Percentiles rank a stretch among this genome's conserved stretches.
Evolutionary conservation across 2,329 filamentous ascomycete genomes (phyloP).

Genomic region (Hymenoscyphus scutula): DNA sequence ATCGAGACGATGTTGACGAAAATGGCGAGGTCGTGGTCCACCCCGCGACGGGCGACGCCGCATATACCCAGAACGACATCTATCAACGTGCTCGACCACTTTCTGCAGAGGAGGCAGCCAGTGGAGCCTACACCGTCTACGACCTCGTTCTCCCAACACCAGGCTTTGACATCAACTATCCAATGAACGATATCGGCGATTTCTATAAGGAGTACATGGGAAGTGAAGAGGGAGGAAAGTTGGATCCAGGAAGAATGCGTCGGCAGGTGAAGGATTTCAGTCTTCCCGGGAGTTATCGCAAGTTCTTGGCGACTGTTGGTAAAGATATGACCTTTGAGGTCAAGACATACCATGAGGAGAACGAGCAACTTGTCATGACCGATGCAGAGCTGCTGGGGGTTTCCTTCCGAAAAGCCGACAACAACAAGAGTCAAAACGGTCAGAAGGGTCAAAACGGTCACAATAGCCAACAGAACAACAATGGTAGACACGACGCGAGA

Average conservation of each 20-base stretch:
- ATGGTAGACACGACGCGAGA: neutral
- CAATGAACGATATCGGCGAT: slow-evolving; percentile 74
- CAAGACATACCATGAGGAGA: slow-evolving; percentile 64
- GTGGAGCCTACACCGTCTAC: slow-evolving; percentile 75
- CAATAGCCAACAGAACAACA: neutral
- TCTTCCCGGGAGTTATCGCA: slow-evolving; percentile 84
- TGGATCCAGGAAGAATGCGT: slow-evolving; percentile 86
- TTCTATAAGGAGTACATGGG: slow-evolving; percentile 89
- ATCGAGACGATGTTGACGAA: slow-evolving; percentile 37
- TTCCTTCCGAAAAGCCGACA: neutral
- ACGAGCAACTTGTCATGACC: slow-evolving; percentile 85
- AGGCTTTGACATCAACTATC: slow-evolving; percentile 86
- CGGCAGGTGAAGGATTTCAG: slow-evolving; percentile 83
- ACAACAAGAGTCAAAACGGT: neutral
- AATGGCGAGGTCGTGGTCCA: slow-evolving; percentile 46
- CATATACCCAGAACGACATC: slow-evolving; percentile 50
- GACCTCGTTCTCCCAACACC: slow-evolving; percentile 92
- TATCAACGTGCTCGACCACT: slow-evolving; percentile 71
- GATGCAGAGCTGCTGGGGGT: slow-evolving; percentile 61
- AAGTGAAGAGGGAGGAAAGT: slow-evolving; percentile 68
- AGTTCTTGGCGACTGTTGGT: slow-evolving; percentile 70
- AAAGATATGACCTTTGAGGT: slow-evolving; percentile 64
- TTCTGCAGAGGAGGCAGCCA: slow-evolving; percentile 72
- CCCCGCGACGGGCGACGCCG: slow-evolving; percentile 55
- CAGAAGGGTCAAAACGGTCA: no score